Base-by-base conservation (phyloP, 2,329 filamentous ascomycete genomes). In the Epichloe typhina region DNA sequence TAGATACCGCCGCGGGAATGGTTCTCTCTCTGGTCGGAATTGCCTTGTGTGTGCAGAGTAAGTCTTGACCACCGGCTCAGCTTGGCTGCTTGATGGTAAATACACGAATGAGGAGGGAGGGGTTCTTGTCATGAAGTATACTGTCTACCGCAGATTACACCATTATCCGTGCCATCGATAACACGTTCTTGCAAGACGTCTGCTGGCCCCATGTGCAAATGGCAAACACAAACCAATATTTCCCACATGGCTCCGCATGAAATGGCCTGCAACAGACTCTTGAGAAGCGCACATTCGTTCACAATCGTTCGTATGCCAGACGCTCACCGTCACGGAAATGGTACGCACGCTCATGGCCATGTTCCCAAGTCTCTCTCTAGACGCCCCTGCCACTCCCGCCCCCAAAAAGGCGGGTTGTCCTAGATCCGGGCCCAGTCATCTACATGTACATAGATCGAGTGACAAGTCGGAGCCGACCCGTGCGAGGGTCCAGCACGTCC, bases 1-100 rank as follows among this genome's bases (percentile, higher is more conserved):
- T 54, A 88, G 88, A 91, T 65, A 95, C 88, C 0, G 88, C 84
- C 76, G 69, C 88, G 50, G 89, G 89, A 7, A 90, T 95, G 86
- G 70, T 71, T 1, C 67, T 95, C 12, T 90, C 91, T 3, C 69
- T 95, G 44, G 76, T 74, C 15, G 89, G 89, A 0, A 95, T 95
- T 64, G 88, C 76, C 3, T 67, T 95, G 26, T 95, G 89, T 67
- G 89, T 95, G 2, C 78, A 88, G 51, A 83, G 79, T 63, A 83
- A 83, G 61, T 56, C 61, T 47, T 66, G 59, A 62, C 46, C 54
- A 38, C 47, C 57, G 46, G 47, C 5, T 31, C 40, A 42, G 26
- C 36, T 48, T 46, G 35, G 43, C 17, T 21, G 11, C 8, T 44
- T 23, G 2, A 21, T 42, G 9, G 13, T 35, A 23, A 36, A 36